Base-by-base conservation (phyloP, 2,329 filamentous ascomycete species). In the Colletotrichum abscissum region DNA sequence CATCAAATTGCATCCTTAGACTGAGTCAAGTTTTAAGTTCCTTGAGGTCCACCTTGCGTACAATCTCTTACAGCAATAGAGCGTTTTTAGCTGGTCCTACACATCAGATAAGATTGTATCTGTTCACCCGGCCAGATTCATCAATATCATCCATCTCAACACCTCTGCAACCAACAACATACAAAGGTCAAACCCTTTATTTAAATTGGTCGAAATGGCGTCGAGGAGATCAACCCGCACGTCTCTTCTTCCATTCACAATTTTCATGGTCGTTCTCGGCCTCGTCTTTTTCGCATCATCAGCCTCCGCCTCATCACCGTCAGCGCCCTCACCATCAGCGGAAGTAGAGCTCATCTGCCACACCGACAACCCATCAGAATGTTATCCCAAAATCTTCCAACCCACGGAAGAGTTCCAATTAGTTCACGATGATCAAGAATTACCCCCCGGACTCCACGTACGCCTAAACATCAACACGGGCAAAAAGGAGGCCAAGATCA, bases 371-470 rank as follows among this genome's bases (percentile, higher is more conserved):
- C 83, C 86, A 0, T 81, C 86, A 58, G 91, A 92, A 71, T 94
- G 92, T 80, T 94, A 94, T 76, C 91, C 92, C 1, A 87, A 86
- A 60, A 75, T 92, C 2, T 94, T 94, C 74, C 84, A 88, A 68
- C 85, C 92, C 1, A 93, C 91, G 1, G 82, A 91, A 60, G 87
- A 92, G 69, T 94, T 93, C 75, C 91, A 92, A 79, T 78, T 82
- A 8, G 86, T 94, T 54, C 89, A 86, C 73, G 86, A 90, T 46
- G 92, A 92, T 76, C 92, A 94, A 79, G 88, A 92, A 49, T 79
- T 94, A 4, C 92, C 92, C 1, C 82, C 86, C 0, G 92, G 92
- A 6, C 86, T 94, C 5, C 92, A 94, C 78, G 87, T 93, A 64
- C 88, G 91, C 52, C 81, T 94, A 67, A 89, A 94, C 78, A 86